Evolutionary conservation across 495 filamentous ascomycete species (phyloP), one percentile per base, ranked within the genome.

Genomic region (Chaetomium tenue): DNA sequence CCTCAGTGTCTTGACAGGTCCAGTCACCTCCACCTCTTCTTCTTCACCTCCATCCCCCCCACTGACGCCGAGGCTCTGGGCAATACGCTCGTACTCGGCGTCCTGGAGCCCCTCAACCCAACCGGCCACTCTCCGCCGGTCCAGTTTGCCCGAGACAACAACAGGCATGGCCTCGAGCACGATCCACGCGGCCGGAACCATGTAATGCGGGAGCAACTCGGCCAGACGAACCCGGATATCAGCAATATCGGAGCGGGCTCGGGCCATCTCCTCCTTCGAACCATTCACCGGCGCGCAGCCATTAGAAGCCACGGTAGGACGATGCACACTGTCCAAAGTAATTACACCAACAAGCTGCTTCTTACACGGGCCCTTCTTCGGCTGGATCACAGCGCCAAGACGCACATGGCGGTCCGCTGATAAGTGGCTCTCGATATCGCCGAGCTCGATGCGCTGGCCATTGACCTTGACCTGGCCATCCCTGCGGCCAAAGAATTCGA

Each of bases 101-200:
- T 66, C 57, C 8, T 66, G 58, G 8, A 71, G 60, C 16, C 23
- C 52, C 40, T 66, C 66, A 26, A 68, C 60, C 68, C 68, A 71
- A 16, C 48, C 52, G 16, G 51, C 47, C 0, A 71, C 62, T 25
- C 46, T 59, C 39, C 79, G 78, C 12, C 85, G 79, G 60, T 88
- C 85, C 22, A 82, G 76, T 66, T 88, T 88, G 28, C 76, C 81
- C 0, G 83, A 83, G 0, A 75, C 76, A 3, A 77, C 75, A 25
- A 80, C 69, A 0, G 85, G 86, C 58, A 87, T 74, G 47, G 73
- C 72, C 37, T 71, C 72, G 0, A 87, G 66, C 0, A 84, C 83
- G 33, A 87, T 79, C 69, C 81, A 87, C 0, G 81, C 71, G 8
- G 80, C 71, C 0, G 86, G 86, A 50, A 87, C 76, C 85, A 88